Percentiles rank a stretch among this genome's conserved stretches.
Conservation (phyloP, 1,284 basidiomycete genomes). For the Somion occarium region DNA sequence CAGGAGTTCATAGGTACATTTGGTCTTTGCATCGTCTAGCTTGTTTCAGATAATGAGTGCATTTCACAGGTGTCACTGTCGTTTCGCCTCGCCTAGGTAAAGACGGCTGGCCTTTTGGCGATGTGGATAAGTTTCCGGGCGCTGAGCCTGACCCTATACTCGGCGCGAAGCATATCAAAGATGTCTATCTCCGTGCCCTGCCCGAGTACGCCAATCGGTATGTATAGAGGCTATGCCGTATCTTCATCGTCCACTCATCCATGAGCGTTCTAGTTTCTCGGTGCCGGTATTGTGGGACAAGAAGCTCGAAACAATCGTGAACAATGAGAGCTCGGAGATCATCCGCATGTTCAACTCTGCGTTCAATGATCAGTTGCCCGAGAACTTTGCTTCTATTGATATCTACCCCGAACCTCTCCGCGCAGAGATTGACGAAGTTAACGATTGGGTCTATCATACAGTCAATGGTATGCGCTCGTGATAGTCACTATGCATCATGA, state of each 20-base stretch:
- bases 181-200: conserved; percentile 80
- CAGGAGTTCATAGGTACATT: conserved; percentile 77
- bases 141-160: conserved; percentile 73
- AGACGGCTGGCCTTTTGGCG: conserved; percentile 87
- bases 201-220: conserved; percentile 66
- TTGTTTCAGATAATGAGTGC: not conserved
- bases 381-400: conserved; percentile 73
- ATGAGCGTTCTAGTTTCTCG: conserved; percentile 58
- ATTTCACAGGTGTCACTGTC: conserved; percentile 58
- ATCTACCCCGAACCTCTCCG: conserved; percentile 75
- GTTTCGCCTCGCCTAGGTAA: conserved; percentile 85
- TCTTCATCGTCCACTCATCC: not conserved
- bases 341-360: conserved; percentile 88
- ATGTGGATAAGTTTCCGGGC: conserved; percentile 62
- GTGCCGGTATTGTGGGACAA: conserved; percentile 97
- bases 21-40: not conserved
- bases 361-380: conserved; percentile 71
- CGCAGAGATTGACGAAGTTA: conserved; percentile 81
- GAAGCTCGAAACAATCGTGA: conserved; percentile 86
- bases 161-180: conserved; percentile 69
- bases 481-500: not conserved
- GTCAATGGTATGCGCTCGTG: conserved; percentile 65
- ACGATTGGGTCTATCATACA: conserved; percentile 82
- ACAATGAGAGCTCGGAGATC: conserved; percentile 93
- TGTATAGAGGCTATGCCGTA: conserved; percentile 7